Evolutionary conservation across 2,329 filamentous ascomycete genomes (phyloP).

Genomic region (Plectosphaerella sp.): DNA sequence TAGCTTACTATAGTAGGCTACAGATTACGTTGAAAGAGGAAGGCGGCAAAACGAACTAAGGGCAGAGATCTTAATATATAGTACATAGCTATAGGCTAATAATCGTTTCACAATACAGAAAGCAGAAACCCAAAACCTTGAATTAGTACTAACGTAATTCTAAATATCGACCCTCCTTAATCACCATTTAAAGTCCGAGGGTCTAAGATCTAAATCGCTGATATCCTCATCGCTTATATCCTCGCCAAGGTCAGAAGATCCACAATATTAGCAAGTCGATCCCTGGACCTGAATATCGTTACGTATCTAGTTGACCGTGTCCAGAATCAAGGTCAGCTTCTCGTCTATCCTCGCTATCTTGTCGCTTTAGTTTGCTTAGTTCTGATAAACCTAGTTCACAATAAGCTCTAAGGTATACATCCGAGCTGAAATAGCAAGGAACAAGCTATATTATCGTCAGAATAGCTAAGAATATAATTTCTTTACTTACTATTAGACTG

Average conservation of each 20-base stretch:
- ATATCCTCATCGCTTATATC: background rate
- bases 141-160: background rate
- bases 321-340: background rate
- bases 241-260: background rate
- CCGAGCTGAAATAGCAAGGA: background rate
- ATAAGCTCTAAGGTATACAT: background rate
- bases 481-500: background rate
- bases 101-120: background rate
- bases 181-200: background rate
- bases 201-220: background rate
- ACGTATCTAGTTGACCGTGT: background rate
- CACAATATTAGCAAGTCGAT: background rate
- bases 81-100: background rate
- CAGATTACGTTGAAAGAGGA: background rate
- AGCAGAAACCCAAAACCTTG: background rate
- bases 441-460: background rate
- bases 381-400: background rate
- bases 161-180: background rate
- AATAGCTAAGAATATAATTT: background rate
- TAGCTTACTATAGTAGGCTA: background rate
- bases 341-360: background rate
- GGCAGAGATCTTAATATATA: background rate
- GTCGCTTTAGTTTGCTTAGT: background rate
- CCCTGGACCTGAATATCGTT: background rate
- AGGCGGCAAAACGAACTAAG: background rate